These are phyloP conservation scores for Alternaria ventricosa DNA, from an alignment of 2,329 filamentous ascomycete species.

Conservation along the genomic window DNA sequence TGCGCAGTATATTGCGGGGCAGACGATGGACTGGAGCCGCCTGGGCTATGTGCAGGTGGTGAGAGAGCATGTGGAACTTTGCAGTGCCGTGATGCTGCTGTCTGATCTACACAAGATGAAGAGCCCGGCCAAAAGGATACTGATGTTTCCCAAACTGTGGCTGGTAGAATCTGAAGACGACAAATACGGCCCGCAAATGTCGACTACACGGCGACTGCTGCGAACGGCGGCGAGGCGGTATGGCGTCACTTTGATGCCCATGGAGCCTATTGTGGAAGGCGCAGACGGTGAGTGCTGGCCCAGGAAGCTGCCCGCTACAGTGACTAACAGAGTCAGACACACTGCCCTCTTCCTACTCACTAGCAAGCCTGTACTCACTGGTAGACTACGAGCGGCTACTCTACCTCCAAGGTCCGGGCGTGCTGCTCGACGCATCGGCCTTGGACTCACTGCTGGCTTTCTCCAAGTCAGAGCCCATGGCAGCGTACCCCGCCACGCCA, in stretches of 20 bases:
- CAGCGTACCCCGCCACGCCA: conserved; percentile 42
- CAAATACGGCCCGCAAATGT: conserved; percentile 51
- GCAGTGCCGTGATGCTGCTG: conserved; percentile 58
- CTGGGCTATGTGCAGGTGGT: conserved; percentile 58
- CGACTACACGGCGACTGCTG: conserved; percentile 53
- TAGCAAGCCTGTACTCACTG: conserved; percentile 54
- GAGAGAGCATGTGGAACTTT: conserved; percentile 54
- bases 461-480: conserved; percentile 45
- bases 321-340: conserved; percentile 27
- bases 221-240: conserved; percentile 55
- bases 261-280: conserved; percentile 49
- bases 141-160: conserved; percentile 55
- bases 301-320: background rate
- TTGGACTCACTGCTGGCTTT: conserved; percentile 54
- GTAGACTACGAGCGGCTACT: conserved; percentile 55
- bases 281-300: conserved; percentile 33
- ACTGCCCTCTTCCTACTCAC: conserved; percentile 50
- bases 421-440: conserved; percentile 55
- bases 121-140: conserved; percentile 53
- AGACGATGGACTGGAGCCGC: conserved; percentile 53
- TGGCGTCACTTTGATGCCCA: conserved; percentile 53
- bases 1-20: conserved; percentile 41
- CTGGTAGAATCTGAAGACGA: conserved; percentile 44
- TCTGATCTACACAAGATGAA: conserved; percentile 54
- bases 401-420: conserved; percentile 53